Evolutionary conservation across 2,329 filamentous ascomycete genomes (phyloP), one percentile per base, ranked within the genome.

Genomic region (Westerdykella sp.): DNA sequence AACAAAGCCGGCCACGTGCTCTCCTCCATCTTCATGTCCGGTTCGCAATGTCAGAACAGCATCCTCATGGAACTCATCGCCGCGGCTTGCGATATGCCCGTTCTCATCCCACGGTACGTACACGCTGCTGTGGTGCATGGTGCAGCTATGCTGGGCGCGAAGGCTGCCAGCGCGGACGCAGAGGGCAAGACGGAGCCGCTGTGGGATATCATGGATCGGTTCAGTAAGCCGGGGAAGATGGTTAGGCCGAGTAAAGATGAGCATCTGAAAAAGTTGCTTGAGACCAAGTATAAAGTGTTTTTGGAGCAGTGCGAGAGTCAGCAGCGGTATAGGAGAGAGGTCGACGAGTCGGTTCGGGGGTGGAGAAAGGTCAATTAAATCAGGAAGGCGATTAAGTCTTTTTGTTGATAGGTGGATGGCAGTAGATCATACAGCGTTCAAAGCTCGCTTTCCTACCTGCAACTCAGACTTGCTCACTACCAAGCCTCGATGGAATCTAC

Each of bases 71-170:
- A 82, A 45, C 80, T 98, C 13, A 85, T 98, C 56, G 89, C 93
- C 12, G 93, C 90, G 0, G 85, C 85, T 1, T 97, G 91, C 69
- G 77, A 82, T 54, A 90, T 95, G 83, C 91, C 91, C 1, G 91
- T 98, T 15, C 73, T 96, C 31, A 95, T 97, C 43, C 93, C 93
- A 1, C 79, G 85, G 40, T 97, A 98, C 60, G 88, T 96, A 46
- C 87, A 95, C 62, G 91, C 91, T 1, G 93, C 93, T 5, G 93
- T 98, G 6, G 91, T 95, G 21, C 90, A 97, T 62, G 93, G 93
- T n/a, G 93, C 93, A 6, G 93, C 93, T 44, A 98, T 98, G 91
- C 77, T 98, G 18, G 93, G 93, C 32, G 93, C 89, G 45, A 97
- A 97, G 70, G 93, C 93, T n/a, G 93, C 91, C 6, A 93, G 85